These are phyloP conservation scores for Saccharomyces paradoxus DNA, from an alignment of 805 yeast species.

Conservation along the genomic window DNA sequence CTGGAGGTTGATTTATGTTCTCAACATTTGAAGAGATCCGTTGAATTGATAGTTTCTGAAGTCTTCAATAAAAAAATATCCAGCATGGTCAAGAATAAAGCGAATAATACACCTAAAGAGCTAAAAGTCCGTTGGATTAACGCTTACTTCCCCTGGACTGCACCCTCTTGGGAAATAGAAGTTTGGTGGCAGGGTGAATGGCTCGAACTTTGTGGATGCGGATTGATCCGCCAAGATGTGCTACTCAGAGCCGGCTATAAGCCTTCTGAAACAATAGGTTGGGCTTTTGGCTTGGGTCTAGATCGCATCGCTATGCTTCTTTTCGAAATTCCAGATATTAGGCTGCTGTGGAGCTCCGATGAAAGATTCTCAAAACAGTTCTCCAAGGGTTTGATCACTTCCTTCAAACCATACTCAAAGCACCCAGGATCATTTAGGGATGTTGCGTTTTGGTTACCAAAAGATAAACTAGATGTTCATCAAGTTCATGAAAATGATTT, in stretches of 20 bases:
- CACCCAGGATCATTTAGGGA: slow-evolving; percentile 84
- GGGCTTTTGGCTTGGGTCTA: slow-evolving; percentile 97
- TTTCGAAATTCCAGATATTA: slow-evolving; percentile 90
- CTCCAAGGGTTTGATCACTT: slow-evolving; percentile 49
- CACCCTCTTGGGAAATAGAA: slow-evolving; percentile 97
- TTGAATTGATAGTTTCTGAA: slow-evolving; percentile 74
- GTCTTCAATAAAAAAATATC: slow-evolving; percentile 49
- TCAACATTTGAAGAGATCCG: slow-evolving; percentile 72
- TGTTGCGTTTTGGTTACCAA: slow-evolving; percentile 83
- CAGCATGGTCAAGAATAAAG: slow-evolving; percentile 33
- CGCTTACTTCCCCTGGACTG: slow-evolving; percentile 95
- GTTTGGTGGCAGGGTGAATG: slow-evolving; percentile 98
- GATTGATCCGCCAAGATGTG: slow-evolving; percentile 75
- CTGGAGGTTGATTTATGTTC: slow-evolving; percentile 62
- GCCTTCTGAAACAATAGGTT: slow-evolving; percentile 56
- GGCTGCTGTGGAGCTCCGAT: slow-evolving; percentile 86
- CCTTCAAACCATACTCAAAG: slow-evolving; percentile 82
- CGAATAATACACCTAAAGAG: slow-evolving; percentile 51
- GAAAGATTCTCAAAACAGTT: slow-evolving; percentile 73
- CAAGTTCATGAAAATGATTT: slow-evolving; percentile 76
- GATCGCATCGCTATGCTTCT: slow-evolving; percentile 93
- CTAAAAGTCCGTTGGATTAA: slow-evolving; percentile 89
- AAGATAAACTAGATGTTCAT: slow-evolving; percentile 19
- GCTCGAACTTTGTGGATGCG: slow-evolving; percentile 96
- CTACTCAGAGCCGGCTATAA: slow-evolving; percentile 62